phyloP scores from a whole-genome alignment of 2,329 filamentous ascomycete genomes.

The Polychaeton citri region DNA sequence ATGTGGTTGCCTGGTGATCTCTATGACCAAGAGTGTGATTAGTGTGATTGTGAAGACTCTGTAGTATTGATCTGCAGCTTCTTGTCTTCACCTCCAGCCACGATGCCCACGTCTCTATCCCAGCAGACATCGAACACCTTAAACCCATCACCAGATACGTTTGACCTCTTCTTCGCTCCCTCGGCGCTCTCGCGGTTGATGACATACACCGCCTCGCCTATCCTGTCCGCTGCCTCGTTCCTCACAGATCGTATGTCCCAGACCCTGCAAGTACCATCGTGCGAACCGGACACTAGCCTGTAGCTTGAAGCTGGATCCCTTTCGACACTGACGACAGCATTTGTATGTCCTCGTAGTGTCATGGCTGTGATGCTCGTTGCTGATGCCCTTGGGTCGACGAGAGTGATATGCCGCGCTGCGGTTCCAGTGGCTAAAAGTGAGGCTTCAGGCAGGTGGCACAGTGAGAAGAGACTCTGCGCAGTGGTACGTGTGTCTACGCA shows the following conservation, averaged over 20 bases:
- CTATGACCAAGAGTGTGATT: not conserved
- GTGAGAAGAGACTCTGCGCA: slow-evolving; percentile 67
- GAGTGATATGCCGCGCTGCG: slow-evolving; percentile 71
- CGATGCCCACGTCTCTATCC: slow-evolving; percentile 76
- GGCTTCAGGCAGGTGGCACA: slow-evolving; percentile 57
- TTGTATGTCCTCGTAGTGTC: slow-evolving; percentile 82
- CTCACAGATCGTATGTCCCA: slow-evolving; percentile 78
- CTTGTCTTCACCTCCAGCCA: slow-evolving; percentile 88
- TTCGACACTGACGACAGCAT: slow-evolving; percentile 50
- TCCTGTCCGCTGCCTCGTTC: slow-evolving; percentile 29
- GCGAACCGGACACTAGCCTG: slow-evolving; percentile 66
- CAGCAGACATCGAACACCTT: slow-evolving; percentile 86
- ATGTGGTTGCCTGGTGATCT: too few species aligned
- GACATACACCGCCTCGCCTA: slow-evolving; percentile 61
- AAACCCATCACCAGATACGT: slow-evolving; percentile 61
- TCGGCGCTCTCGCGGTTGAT: slow-evolving; percentile 60
- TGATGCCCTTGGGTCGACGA: slow-evolving; percentile 79
- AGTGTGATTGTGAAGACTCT: not conserved
- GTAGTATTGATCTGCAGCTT: slow-evolving; percentile 77
- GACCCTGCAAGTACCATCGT: slow-evolving; percentile 83
- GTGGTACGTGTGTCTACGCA: slow-evolving; percentile 75
- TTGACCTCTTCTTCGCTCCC: slow-evolving; percentile 31
- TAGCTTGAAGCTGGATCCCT: slow-evolving; percentile 56
- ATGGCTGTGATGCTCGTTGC: slow-evolving; percentile 67
- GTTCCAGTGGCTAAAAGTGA: slow-evolving; percentile 61